Conservation (phyloP, 2,329 filamentous ascomycete species). For the Bipolaris sorokiniana region DNA sequence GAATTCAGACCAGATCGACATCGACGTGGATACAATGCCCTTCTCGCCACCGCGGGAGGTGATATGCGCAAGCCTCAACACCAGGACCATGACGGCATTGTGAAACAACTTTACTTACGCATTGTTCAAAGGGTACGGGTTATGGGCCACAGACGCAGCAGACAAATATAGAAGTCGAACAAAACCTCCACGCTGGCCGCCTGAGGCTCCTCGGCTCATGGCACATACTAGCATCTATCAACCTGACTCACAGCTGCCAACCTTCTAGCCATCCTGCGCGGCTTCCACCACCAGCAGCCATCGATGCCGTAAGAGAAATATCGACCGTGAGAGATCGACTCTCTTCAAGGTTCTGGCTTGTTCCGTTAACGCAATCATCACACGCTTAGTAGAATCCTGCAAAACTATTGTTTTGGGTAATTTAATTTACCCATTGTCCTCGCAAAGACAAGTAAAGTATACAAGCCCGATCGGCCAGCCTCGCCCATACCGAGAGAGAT, state of each 20-base stretch:
- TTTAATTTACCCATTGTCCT: not conserved
- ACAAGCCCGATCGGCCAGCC: not conserved
- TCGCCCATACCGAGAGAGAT: not conserved
- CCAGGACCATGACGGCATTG: not conserved
- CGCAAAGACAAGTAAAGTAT: not conserved
- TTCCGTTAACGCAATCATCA: not conserved
- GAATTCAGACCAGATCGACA: not conserved
- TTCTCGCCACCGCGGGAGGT: not conserved
- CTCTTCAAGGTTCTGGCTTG: not conserved
- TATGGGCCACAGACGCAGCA: too few relatives aligned
- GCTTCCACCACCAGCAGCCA: not conserved
- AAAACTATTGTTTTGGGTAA: not conserved
- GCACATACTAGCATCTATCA: not conserved
- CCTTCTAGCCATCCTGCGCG: not conserved
- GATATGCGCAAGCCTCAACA: not conserved
- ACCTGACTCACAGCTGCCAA: not conserved
- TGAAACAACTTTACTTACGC: conserved; percentile 1
- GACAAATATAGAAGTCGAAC: not conserved
- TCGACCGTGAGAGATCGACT: not conserved
- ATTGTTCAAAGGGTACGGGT: not conserved
- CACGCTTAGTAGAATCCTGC: too few relatives aligned
- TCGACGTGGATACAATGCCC: not conserved
- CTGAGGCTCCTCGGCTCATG: not conserved
- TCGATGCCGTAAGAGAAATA: not conserved
- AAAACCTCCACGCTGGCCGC: not conserved